Base-by-base conservation (phyloP, 495 filamentous ascomycete genomes). In the Lasiosphaeria hispida region DNA sequence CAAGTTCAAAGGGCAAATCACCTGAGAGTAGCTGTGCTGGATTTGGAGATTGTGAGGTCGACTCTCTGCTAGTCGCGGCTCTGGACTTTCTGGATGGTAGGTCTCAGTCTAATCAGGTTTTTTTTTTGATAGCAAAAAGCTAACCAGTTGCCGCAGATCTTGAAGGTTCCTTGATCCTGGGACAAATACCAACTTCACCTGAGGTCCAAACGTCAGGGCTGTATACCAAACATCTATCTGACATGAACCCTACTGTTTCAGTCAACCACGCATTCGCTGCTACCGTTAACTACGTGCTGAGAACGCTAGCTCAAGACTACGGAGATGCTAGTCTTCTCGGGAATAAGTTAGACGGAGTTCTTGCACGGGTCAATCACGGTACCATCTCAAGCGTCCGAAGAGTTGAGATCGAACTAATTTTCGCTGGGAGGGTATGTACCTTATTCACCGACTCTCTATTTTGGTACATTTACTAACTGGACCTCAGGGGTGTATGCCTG, bases 81-180 rank as follows among this genome's bases (percentile, higher is more conserved):
- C 69, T 71, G n/a, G 67, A 75, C 14, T 80, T 79, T 39, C 70
- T 80, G n/a, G 77, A 80, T 64, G 74, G 76, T 78, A 59, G 57
- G 75, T 61, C 42, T 35, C 41, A 10, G 8, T 1, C 6, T 39
- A 0, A 10, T n/a, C 11, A 23, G 19, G 38, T 2, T 10, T 39
- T 36, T n/a, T n/a, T n/a, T n/a, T n/a, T n/a, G n/a, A 11, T 43
- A 7, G n/a, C 49, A n/a, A 7, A 30, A 2, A 5, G 23, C 62
- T 71, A 36, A 62, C 60, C 54, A 23, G 56, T 36, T 30, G 8
- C 15, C 14, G 10, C 54, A 80, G 77, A 76, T 36, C 64, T 80
- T 2, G 77, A 80, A 65, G 69, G 64, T 43, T 69, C 66, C 13
- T 66, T 76, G 10, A 45, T 79, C 5, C 50, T 67, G 11, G 67